phyloP scores from a whole-genome alignment of 1,284 basidiomycete species.

The Lentinus polychrous region DNA sequence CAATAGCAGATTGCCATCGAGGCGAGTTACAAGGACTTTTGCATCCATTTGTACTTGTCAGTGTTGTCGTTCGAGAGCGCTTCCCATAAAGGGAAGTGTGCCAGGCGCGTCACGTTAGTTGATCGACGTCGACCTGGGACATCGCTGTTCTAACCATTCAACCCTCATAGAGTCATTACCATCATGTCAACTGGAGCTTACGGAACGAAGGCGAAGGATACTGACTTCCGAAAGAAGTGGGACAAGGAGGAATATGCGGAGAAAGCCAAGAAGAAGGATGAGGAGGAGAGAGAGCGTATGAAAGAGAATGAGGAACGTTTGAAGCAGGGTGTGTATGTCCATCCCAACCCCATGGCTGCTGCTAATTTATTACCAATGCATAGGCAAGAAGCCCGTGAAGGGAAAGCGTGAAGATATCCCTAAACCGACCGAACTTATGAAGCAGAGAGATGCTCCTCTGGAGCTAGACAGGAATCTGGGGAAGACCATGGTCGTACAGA shows the following conservation, averaged over 20 bases:
- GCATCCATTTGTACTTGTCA: too few relatives aligned
- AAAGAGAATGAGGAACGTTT: conserved; percentile 78
- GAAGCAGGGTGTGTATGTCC: conserved; percentile 61
- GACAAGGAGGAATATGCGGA: conserved; percentile 82
- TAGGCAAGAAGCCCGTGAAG: conserved; percentile 77
- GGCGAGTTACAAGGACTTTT: too few relatives aligned
- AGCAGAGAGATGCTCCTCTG: conserved; percentile 73
- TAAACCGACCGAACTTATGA: conserved; percentile 86
- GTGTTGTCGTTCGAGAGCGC: too few relatives aligned
- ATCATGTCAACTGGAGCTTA: conserved; percentile 57
- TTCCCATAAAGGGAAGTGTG: too few relatives aligned
- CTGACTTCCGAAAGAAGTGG: conserved; percentile 80
- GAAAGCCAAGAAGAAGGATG: conserved; percentile 67
- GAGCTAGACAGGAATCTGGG: conserved; percentile 88
- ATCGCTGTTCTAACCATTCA: too few relatives aligned
- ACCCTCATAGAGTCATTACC: too few relatives aligned
- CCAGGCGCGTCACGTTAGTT: too few relatives aligned
- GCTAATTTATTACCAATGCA: conserved; percentile 3
- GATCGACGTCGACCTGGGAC: too few relatives aligned
- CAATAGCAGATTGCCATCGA: too few relatives aligned
- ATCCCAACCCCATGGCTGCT: neutral
- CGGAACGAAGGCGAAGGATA: conserved; percentile 56
- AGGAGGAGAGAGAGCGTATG: conserved; percentile 75
- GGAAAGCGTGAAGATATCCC: conserved; percentile 64
- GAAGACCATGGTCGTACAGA: conserved; percentile 89